Percentiles rank a stretch among this genome's conserved stretches.
These are phyloP conservation scores for Pythium guiyangense DNA, from an alignment of 352 stramenopile species.

Conservation along the genomic window DNA sequence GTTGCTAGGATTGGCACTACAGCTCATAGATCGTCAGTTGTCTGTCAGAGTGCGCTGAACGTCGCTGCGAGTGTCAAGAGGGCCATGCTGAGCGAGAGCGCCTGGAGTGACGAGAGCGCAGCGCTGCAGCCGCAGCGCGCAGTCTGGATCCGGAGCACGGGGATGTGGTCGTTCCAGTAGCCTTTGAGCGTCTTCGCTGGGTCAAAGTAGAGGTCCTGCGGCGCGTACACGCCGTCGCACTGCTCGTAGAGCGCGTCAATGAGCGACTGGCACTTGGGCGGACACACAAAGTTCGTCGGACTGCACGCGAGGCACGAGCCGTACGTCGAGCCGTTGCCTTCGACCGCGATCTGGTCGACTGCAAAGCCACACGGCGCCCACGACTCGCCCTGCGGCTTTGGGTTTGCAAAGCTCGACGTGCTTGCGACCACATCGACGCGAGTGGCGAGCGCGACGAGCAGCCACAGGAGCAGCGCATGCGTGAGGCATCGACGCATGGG, in stretches of 20 bases:
- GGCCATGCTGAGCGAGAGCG: background rate
- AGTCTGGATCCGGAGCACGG: constrained; percentile 40
- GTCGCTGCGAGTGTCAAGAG: background rate
- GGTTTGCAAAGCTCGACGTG: constrained; percentile 42
- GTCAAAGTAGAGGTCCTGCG: constrained; percentile 61
- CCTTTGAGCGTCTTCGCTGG: constrained; percentile 43
- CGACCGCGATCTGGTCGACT: constrained; percentile 34
- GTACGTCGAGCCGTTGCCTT: constrained; percentile 59
- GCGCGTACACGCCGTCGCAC: constrained; percentile 57
- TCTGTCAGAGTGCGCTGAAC: background rate
- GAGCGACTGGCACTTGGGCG: constrained; percentile 66
- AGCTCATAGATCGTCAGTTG: background rate
- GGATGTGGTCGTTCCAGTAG: constrained; percentile 65
- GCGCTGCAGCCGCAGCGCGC: constrained; percentile 54
- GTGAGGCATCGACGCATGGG: too few relatives aligned
- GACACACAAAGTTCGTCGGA: constrained; percentile 46
- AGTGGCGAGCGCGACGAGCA: constrained; percentile 11
- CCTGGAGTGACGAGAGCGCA: background rate
- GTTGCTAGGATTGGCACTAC: too few relatives aligned
- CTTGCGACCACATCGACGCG: constrained; percentile 14
- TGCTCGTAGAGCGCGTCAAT: constrained; percentile 63
- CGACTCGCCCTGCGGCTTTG: constrained; percentile 47
- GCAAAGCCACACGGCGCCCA: constrained; percentile 57
- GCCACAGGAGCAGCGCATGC: background rate
- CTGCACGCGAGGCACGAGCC: constrained; percentile 60